Percentiles rank a stretch among this genome's conserved stretches.
These are phyloP conservation scores for Choanephora cucurbitarum DNA, from an alignment of 371 early-diverging fungal species.

Conservation along the genomic window DNA sequence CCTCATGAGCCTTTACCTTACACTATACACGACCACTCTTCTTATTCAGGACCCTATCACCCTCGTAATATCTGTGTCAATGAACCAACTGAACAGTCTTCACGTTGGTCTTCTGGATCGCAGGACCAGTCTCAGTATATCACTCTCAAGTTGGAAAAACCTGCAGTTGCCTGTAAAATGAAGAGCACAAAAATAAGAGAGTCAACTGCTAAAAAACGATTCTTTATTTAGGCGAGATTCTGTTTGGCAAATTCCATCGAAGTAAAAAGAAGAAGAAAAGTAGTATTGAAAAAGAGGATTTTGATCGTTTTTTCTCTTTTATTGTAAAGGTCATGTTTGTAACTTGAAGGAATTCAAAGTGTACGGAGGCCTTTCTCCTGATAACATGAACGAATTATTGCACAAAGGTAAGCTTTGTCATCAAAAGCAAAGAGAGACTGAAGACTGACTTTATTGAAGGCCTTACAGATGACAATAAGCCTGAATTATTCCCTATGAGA, in stretches of 20 bases:
- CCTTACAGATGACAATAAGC: constrained; percentile 85
- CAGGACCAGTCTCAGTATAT: constrained; percentile 80
- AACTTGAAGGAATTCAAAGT: constrained; percentile 97
- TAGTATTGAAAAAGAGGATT: too few relatives aligned
- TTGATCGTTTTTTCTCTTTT: not conserved
- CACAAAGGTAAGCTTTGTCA: constrained; percentile 68
- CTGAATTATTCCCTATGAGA: constrained; percentile 87
- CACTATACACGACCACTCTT: constrained; percentile 62
- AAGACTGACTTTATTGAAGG: constrained; percentile 42
- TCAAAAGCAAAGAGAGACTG: constrained; percentile 2
- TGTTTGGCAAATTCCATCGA: constrained; percentile 96
- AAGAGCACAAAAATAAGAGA: constrained; percentile 4
- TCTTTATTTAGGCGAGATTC: constrained; percentile 67
- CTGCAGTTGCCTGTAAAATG: constrained; percentile 73
- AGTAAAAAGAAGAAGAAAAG: too few relatives aligned
- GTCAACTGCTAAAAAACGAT: not conserved
- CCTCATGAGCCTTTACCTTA: constrained; percentile 28
- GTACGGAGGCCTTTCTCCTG: constrained; percentile 78
- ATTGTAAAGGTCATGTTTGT: constrained; percentile 84
- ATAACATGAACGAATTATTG: constrained; percentile 84
- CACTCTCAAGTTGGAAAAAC: constrained; percentile 66
- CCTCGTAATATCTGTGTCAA: constrained; percentile 73
- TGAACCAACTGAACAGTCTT: constrained; percentile 70
- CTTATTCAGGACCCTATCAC: constrained; percentile 71
- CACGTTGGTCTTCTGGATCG: constrained; percentile 79